Evolutionary conservation across 495 filamentous ascomycete species (phyloP), one percentile per base, ranked within the genome.

Genomic region (Podospora sp.): DNA sequence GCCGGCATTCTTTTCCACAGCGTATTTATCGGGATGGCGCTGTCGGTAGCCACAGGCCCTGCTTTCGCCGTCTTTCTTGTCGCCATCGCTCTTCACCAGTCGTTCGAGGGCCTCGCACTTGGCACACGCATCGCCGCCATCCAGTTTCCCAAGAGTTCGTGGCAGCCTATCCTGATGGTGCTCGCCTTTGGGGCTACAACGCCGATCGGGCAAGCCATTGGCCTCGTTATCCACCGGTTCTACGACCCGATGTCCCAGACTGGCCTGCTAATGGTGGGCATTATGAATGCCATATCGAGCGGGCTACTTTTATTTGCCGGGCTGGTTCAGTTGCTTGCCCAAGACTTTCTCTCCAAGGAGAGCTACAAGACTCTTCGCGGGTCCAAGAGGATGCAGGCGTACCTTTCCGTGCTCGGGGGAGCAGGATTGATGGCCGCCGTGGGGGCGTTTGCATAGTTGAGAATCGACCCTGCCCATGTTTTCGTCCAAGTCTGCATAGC

Each of bases 141-240:
- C 16, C 78, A 86, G 16, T 89, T 86, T 65, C 83, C 87, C n/a
- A 79, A 77, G 33, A 77, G 81, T 22, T 82, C 68, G 57, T 78
- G 73, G 77, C 84, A 75, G 81, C 94, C 94, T 12, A 97, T 93
- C 93, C 83, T 97, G n/a, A 98, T 98, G 94, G 91, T 90, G 5
- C 81, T 95, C 8, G 92, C 94, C 2, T 98, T 96, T 72, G 94
- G 94, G 25, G 87, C 89, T 51, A 98, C 94, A 1, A 97, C 94
- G 1, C 94, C 94, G 1, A 79, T 96, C 46, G 94, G 94, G 14
- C 94, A 98, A 74, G 92, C 92, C 2, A 90, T 97, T 59, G 94
- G 94, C 0, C 80, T 98, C 9, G 79, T 88, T 22, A 84, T 96
- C 20, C 92, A 96, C 75, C 88, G 86, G 29, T 78, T 96, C 26